Evolutionary conservation across 768 basidiomycete species (phyloP), one percentile per base, ranked within the genome.

Genomic region (Russula vinacea): DNA sequence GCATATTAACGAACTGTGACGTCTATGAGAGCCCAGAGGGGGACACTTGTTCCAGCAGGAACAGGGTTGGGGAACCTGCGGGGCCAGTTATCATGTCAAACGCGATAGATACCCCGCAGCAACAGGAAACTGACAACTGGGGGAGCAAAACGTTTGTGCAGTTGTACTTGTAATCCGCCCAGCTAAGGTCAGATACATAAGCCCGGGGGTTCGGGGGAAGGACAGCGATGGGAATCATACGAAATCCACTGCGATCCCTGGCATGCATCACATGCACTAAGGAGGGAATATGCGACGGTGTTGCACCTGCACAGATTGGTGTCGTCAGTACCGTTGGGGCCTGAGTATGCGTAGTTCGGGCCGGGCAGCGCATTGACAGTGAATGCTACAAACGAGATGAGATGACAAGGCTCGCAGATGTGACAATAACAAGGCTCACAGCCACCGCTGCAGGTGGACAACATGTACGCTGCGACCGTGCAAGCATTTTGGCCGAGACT

Each of bases 261-360:
- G 26, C 64, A 65, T 2, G 47, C 64, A 2, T 56, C 64, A 13
- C 64, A 65, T 10, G 64, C 64, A 22, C 64, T 65, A 5, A 65
- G 5, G 24, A 65, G 64, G 0, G 35, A 49, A 33, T 65, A 65
- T 4, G 24, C 5, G n/a, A 65, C 11, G 1, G 59, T 61, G 55
- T 37, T 65, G 10, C 64, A 65, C 54, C 37, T 37, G 59, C 64
- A 65, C 59, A 56, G 4, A 29, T 65, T 29, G 17, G 2, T 5
- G 19, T 29, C 13, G 6, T 60, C 58, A 22, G 2, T 0, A 35
- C 13, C 32, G 7, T 5, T 37, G 1, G 64, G 59, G 3, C 59
- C 59, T 1, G 32, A 2, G 33, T 65, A 65, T 9, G 45, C 17
- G 40, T 37, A 35, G 4, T 1, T 17, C 42, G 0, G 19, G 3